Conservation (phyloP, 352 stramenopile genomes). For the Phytophthora syringae region DNA sequence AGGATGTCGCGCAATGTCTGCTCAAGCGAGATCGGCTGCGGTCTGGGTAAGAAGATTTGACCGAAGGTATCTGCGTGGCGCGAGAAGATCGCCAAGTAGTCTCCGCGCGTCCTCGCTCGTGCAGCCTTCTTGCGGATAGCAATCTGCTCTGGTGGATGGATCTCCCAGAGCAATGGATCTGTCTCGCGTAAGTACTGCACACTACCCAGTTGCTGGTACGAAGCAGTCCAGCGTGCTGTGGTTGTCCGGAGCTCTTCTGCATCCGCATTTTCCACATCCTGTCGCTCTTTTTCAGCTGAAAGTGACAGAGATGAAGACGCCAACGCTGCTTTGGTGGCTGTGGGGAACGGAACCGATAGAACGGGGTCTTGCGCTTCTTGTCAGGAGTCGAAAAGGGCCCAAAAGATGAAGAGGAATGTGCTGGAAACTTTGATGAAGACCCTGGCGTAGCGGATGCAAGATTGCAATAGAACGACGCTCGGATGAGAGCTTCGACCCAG, state of each 20-base stretch:
- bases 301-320: constrained; percentile 36
- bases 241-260: constrained; percentile 39
- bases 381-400: constrained; percentile 38
- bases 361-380: constrained; percentile 47
- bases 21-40: constrained; percentile 77
- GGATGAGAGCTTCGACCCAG: constrained; percentile 76
- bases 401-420: constrained; percentile 44
- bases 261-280: constrained; percentile 36
- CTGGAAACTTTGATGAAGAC: constrained; percentile 35
- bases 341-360: constrained; percentile 70
- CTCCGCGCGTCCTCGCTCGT: constrained; percentile 49
- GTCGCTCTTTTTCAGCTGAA: constrained; percentile 27
- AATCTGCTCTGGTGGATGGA: constrained; percentile 79
- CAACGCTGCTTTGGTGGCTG: constrained; percentile 39
- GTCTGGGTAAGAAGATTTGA: constrained; percentile 75
- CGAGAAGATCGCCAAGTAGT: constrained; percentile 75
- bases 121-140: constrained; percentile 75
- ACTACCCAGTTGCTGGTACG: constrained; percentile 73
- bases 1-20: constrained; percentile 83
- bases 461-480: constrained; percentile 77
- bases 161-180: constrained; percentile 83
- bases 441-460: constrained; percentile 37
- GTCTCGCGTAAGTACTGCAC: constrained; percentile 85
- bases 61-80: constrained; percentile 68
- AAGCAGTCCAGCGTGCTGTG: constrained; percentile 25